Percentiles rank a stretch among this genome's conserved stretches.
These are phyloP conservation scores for Elsinoe fawcettii DNA, from an alignment of 2,329 filamentous ascomycete species.

Conservation along the genomic window DNA sequence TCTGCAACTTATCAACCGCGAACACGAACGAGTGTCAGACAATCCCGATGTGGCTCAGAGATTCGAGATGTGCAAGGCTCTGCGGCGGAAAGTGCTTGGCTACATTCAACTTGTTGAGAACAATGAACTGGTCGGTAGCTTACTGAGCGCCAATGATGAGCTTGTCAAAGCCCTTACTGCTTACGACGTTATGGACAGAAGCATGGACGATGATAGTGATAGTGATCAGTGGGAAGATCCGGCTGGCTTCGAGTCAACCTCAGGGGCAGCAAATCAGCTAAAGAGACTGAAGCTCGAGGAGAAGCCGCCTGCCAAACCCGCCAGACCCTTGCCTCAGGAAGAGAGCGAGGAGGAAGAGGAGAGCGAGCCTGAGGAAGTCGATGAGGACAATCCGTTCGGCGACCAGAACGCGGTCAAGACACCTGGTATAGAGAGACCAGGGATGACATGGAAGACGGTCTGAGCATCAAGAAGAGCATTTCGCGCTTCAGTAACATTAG, in stretches of 20 bases:
- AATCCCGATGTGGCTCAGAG: slow-evolving; percentile 65
- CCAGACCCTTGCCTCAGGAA: slow-evolving; percentile 36
- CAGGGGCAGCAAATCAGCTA: slow-evolving; percentile 35
- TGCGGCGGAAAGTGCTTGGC: slow-evolving; percentile 75
- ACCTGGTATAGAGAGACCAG: slow-evolving; percentile 37
- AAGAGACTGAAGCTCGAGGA: slow-evolving; percentile 38
- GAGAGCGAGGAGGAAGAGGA: slow-evolving; percentile 46
- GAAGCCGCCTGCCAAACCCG: slow-evolving; percentile 42
- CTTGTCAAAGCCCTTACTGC: slow-evolving; percentile 90
- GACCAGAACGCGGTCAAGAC: slow-evolving; percentile 66
- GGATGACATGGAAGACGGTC: slow-evolving; percentile 32
- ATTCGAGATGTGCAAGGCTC: slow-evolving; percentile 79
- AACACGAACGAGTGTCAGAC: slow-evolving; percentile 78
- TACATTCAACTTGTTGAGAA: slow-evolving; percentile 90
- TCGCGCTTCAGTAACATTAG: not conserved
- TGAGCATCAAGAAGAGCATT: slow-evolving; percentile 22
- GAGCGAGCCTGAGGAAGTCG: slow-evolving; percentile 51
- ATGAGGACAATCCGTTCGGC: slow-evolving; percentile 82
- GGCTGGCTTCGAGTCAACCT: slow-evolving; percentile 1
- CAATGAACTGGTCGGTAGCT: slow-evolving; percentile 82
- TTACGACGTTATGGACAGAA: slow-evolving; percentile 86
- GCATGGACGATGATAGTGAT: slow-evolving; percentile 65
- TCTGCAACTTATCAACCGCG: slow-evolving; percentile 83
- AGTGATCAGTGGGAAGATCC: slow-evolving; percentile 50
- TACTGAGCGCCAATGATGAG: slow-evolving; percentile 91